These are phyloP conservation scores for Brassica rapa DNA, from an alignment of 345 rosid species.

Conservation along the genomic window DNA sequence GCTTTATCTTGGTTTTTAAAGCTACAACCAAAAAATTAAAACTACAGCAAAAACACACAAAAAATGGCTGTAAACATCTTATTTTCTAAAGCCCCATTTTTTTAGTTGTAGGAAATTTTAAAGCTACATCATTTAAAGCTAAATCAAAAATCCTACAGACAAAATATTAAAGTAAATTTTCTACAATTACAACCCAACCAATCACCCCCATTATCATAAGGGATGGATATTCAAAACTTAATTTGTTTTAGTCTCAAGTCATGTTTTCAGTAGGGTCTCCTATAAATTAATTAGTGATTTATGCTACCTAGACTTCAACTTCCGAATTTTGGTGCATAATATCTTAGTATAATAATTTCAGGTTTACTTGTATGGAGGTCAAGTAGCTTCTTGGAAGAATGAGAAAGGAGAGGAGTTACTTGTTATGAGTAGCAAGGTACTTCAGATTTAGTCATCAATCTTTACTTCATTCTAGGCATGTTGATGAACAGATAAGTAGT, in stretches of 20 bases:
- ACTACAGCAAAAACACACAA: too few relatives aligned
- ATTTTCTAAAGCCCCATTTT: too few relatives aligned
- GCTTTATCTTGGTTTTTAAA: too few relatives aligned
- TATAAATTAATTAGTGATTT: not conserved
- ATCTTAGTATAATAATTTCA: slow-evolving; percentile 31
- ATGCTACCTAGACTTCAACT: not conserved
- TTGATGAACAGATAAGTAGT: not conserved
- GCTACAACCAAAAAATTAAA: too few relatives aligned
- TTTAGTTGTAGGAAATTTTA: too few relatives aligned
- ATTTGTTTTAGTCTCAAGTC: not conserved
- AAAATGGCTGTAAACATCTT: too few relatives aligned
- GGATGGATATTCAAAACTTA: not conserved
- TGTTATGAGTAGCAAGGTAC: slow-evolving; percentile 77
- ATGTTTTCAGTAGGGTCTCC: not conserved
- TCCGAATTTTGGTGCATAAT: not conserved
- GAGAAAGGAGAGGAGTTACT: slow-evolving; percentile 77
- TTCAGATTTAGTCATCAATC: slow-evolving; percentile 6
- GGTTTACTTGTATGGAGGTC: slow-evolving; percentile 83
- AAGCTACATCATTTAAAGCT: too few relatives aligned
- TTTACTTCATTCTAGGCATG: not conserved
- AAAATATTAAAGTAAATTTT: too few relatives aligned
- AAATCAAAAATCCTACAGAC: too few relatives aligned
- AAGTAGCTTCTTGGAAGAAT: slow-evolving; percentile 89
- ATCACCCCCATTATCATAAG: too few relatives aligned
- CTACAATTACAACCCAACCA: too few relatives aligned